Percentiles rank a stretch among this genome's conserved stretches.
Conservation (phyloP, 2,329 filamentous ascomycete species). For the Pseudocercospora fijiensis region DNA sequence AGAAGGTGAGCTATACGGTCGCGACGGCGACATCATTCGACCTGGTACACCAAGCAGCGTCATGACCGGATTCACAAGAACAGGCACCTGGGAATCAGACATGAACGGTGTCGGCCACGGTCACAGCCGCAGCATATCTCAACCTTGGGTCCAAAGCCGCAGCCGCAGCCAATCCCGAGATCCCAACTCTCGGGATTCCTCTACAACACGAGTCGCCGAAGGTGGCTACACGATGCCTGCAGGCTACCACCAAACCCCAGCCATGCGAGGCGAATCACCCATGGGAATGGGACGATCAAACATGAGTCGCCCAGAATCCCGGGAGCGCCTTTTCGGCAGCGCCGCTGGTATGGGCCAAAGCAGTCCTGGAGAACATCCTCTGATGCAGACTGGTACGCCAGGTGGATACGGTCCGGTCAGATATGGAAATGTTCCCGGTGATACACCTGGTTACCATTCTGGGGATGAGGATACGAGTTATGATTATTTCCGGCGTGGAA, state of each 20-base stretch:
- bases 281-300: conserved; percentile 10
- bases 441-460: conserved; percentile 33
- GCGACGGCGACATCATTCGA: conserved; percentile 58
- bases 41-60: conserved; percentile 62
- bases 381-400: conserved; percentile 4
- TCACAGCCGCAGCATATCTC: conserved; percentile 16
- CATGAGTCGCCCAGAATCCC: conserved; percentile 26
- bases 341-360: conserved; percentile 25
- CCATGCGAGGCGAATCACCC: conserved; percentile 40
- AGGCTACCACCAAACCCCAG: conserved; percentile 50
- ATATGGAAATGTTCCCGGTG: conserved; percentile 26
- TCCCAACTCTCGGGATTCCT: conserved; percentile 27
- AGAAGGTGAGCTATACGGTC: conserved; percentile 58
- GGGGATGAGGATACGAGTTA: conserved; percentile 41
- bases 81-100: conserved; percentile 34
- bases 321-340: conserved; percentile 22
- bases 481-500: conserved; percentile 41
- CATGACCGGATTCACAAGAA: conserved; percentile 34
- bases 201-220: conserved; percentile 24
- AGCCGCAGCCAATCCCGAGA: conserved; percentile 34
- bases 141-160: conserved; percentile 21
- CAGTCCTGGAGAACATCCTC: conserved; percentile 13
- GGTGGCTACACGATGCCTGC: conserved; percentile 46
- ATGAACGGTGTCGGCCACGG: conserved; percentile 13
- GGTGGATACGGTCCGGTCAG: conserved; percentile 36